Evolutionary conservation across 306 rosid species (phyloP), one percentile per base, ranked within the genome.

Genomic region (Casuarina glauca): DNA sequence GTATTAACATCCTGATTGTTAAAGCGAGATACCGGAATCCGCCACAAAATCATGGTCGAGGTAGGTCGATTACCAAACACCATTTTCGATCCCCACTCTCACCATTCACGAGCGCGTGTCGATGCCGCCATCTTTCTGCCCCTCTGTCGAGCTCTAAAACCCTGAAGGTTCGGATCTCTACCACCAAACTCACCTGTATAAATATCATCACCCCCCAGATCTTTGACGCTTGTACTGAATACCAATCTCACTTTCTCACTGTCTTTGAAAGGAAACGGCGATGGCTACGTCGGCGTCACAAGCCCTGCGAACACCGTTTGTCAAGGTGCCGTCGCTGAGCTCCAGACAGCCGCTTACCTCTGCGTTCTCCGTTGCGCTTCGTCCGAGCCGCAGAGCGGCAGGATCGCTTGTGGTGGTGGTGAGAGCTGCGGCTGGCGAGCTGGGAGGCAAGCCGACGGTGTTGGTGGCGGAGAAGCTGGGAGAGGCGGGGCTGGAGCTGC

Each of bases 391-490:
- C 17, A 20, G 42, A 20, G 48, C 62, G 3, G 1, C 66, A 0
- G 83, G 81, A 4, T 79, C 78, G 0, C 80, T 86, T 4, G 84
- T 88, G 5, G 84, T 93, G 38, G 41, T 88, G 1, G 91, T 90
- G 15, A 78, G 92, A 1, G 90, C 96, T 36, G 76, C 68, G n/a
- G 68, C 71, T 67, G 64, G 64, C 9, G 32, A 80, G 2, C 73
- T 92, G 35, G 93, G 88, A 70, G 96, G 93, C 11, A 96, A 96
- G 62, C 98, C 99, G 9, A 96, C 99, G 11, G 91, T 96, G 8
- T 90, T 93, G 9, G 98, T 96, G 11, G 91, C 98, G 4, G 99
- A 96, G 88, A 96, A 96, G 91, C 96, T 96, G 10, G 99, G 98
- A 0, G 97, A 85, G 26, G 96, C 96, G 0, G 99, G 99, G 2